Conservation (phyloP, 2,329 filamentous ascomycete genomes). For the Cercospora citrullina region DNA sequence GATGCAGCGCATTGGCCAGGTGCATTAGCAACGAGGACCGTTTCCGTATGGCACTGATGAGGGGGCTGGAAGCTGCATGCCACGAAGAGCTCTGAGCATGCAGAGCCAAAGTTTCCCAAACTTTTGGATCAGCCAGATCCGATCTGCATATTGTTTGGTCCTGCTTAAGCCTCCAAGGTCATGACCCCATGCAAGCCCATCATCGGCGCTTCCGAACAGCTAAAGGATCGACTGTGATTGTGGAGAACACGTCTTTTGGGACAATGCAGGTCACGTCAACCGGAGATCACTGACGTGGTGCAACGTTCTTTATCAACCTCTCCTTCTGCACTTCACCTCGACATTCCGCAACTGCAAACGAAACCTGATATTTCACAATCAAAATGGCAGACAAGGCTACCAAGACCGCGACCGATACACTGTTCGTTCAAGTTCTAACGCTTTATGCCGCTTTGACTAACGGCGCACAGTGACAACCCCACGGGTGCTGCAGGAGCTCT, state of each 20-base stretch:
- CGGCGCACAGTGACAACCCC: background rate
- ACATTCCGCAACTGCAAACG: background rate
- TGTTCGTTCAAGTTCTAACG: background rate
- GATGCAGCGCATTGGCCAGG: background rate
- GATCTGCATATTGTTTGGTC: background rate
- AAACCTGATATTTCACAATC: background rate
- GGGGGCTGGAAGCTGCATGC: background rate
- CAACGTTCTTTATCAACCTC: background rate
- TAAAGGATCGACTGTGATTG: background rate
- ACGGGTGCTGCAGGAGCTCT: constrained; percentile 11
- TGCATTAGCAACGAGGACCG: background rate
- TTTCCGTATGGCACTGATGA: background rate
- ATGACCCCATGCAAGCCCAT: background rate
- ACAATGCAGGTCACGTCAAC: background rate
- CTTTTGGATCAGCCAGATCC: background rate
- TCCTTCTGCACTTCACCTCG: background rate
- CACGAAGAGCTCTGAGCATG: background rate
- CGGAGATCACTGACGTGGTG: background rate
- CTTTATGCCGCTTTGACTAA: background rate
- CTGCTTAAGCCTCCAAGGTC: background rate
- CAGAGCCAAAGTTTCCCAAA: background rate
- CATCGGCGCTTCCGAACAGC: background rate
- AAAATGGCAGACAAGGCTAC: constrained; percentile 13
- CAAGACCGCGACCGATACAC: constrained; percentile 14
- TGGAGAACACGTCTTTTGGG: background rate